A percentile compares a stretch with the other conserved stretches of the same genome.
Conservation (phyloP, 2,329 filamentous ascomycete species). For the Xylariaceae sp. region DNA sequence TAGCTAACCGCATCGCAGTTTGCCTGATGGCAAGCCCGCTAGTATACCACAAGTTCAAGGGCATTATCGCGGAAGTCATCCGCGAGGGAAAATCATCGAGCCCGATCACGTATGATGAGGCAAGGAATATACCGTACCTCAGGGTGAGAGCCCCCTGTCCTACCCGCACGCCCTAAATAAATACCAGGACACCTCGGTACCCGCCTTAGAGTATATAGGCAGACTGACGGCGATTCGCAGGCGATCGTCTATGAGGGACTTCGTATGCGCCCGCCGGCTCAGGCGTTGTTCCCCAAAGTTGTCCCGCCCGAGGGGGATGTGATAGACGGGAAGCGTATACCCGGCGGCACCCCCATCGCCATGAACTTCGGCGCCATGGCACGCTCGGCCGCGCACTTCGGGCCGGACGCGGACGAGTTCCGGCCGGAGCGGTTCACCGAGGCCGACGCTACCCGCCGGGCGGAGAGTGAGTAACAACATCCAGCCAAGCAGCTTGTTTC, state of each 20-base stretch:
- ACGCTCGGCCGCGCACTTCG: conserved; percentile 37
- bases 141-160: conserved; percentile 6
- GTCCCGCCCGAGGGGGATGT: conserved; percentile 36
- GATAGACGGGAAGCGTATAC: conserved; percentile 38
- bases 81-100: conserved; percentile 35
- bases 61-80: conserved; percentile 43
- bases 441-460: conserved; percentile 33
- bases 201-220: neutral
- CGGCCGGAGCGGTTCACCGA: conserved; percentile 50
- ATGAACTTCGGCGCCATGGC: conserved; percentile 40
- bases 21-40: conserved; percentile 49
- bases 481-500: too few relatives aligned
- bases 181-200: too few relatives aligned
- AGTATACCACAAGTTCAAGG: conserved; percentile 44
- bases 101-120: conserved; percentile 29
- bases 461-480: too few relatives aligned
- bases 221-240: conserved; percentile 6
- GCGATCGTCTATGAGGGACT: conserved; percentile 44
- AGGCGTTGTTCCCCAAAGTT: conserved; percentile 33
- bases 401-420: conserved; percentile 44
- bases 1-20: conserved; percentile 42
- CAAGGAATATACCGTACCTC: conserved; percentile 37
- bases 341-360: conserved; percentile 41
- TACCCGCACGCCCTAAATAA: too few relatives aligned
- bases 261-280: conserved; percentile 40